phyloP scores from a whole-genome alignment of 1,284 basidiomycete genomes.

The Trichosporon faecale region DNA sequence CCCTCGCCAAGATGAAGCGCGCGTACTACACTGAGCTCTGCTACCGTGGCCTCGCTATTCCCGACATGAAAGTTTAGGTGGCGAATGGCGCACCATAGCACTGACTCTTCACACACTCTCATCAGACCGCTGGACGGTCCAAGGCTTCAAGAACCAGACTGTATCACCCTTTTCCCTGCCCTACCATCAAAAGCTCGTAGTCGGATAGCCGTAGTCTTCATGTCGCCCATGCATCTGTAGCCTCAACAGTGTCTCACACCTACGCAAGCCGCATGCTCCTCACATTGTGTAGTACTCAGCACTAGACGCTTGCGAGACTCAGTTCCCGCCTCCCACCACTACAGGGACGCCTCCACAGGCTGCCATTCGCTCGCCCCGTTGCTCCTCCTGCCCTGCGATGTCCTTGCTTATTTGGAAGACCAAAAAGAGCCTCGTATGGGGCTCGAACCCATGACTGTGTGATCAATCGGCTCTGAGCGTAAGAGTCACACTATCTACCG shows the following conservation, averaged over 20 bases:
- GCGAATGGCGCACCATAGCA: no score
- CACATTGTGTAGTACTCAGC: no score
- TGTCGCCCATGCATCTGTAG: no score
- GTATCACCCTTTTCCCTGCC: no score
- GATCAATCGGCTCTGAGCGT: constrained; percentile 2
- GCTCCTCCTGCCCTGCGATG: neutral
- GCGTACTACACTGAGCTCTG: neutral
- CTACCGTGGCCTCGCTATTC: neutral
- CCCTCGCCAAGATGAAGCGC: neutral
- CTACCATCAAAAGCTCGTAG: no score
- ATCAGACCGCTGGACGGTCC: neutral
- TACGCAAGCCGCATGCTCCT: no score
- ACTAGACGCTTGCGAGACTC: no score
- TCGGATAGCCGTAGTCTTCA: no score
- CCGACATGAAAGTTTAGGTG: neutral
- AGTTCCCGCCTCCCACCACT: no score
- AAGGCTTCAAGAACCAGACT: neutral
- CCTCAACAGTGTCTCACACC: no score
- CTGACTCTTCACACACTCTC: no score
- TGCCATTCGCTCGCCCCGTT: neutral
- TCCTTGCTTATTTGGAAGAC: neutral
- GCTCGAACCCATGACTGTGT: constrained; percentile 5
- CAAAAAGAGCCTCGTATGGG: constrained; percentile 5
- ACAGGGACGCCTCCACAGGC: neutral
- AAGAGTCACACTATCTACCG: constrained; percentile 5